Percentiles rank a stretch among this genome's conserved stretches.
phyloP scores from a whole-genome alignment of 208 protist species.

The Trypanosomatidae sp. region DNA sequence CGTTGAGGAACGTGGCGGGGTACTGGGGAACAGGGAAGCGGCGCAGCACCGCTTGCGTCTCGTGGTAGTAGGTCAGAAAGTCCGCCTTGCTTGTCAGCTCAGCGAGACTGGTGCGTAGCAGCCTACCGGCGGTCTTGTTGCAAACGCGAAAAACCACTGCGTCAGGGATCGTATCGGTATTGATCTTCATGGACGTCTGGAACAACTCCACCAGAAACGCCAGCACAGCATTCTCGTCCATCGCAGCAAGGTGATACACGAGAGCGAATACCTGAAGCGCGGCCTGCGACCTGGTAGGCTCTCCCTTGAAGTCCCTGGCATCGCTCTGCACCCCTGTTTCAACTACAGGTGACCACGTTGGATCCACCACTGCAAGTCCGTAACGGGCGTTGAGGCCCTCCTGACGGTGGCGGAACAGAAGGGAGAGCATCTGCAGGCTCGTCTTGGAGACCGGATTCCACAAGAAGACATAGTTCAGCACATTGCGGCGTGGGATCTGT shows the following conservation, averaged over 20 bases:
- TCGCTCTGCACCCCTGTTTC: not conserved
- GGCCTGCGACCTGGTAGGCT: slow-evolving; percentile 11
- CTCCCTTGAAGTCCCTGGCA: not conserved
- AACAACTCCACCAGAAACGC: slow-evolving; percentile 17
- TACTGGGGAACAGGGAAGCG: slow-evolving; percentile 17
- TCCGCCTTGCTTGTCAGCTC: slow-evolving; percentile 21
- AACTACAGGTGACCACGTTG: slow-evolving; percentile 17
- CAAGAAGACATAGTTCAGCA: slow-evolving; percentile 24
- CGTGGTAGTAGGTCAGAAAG: slow-evolving; percentile 37
- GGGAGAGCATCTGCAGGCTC: slow-evolving; percentile 9
- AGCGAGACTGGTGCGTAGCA: slow-evolving; percentile 12
- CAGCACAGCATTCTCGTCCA: slow-evolving; percentile 2
- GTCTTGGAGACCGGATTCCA: slow-evolving; percentile 15
- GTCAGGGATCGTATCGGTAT: not conserved
- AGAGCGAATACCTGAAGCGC: slow-evolving; percentile 19
- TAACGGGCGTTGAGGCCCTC: slow-evolving; percentile 19
- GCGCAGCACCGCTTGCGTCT: slow-evolving; percentile 35
- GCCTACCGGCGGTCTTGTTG: not conserved
- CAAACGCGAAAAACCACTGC: slow-evolving; percentile 10
- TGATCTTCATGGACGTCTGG: not conserved
- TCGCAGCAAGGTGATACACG: slow-evolving; percentile 15
- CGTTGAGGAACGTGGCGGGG: slow-evolving; percentile 52
- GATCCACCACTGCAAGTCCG: slow-evolving; percentile 24
- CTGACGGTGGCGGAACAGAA: slow-evolving; percentile 5
- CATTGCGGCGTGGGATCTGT: slow-evolving; percentile 21